A percentile compares a stretch with the other conserved stretches of the same genome.
Evolutionary conservation across 352 stramenopile genomes (phyloP).

Genomic region (Blastocystis sp.): DNA sequence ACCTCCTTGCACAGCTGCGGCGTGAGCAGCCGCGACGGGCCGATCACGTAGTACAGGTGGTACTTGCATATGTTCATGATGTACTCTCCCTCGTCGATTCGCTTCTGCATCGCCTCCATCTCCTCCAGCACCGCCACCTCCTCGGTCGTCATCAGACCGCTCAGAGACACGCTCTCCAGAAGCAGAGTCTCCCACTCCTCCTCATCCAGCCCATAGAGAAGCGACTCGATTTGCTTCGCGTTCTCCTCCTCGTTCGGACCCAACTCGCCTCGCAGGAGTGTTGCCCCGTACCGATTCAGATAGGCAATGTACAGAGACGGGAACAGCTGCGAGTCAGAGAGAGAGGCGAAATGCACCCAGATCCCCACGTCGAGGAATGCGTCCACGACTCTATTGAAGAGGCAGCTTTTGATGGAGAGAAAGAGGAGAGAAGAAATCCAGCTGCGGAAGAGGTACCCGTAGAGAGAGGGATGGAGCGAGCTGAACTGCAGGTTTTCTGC

Average conservation of each 20-base stretch:
- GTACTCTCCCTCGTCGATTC: constrained; percentile 59
- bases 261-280: background rate
- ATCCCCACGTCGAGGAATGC: constrained; percentile 14
- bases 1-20: constrained; percentile 26
- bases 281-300: constrained; percentile 19
- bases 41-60: constrained; percentile 60
- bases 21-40: constrained; percentile 9
- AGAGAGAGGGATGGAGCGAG: constrained; percentile 27
- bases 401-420: background rate
- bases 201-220: background rate
- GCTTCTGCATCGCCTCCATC: constrained; percentile 46
- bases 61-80: constrained; percentile 66
- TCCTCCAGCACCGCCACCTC: constrained; percentile 11
- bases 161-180: constrained; percentile 7
- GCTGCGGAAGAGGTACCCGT: constrained; percentile 28
- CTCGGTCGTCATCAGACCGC: background rate
- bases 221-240: background rate
- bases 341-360: constrained; percentile 4
- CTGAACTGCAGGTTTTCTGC: constrained; percentile 29
- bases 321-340: constrained; percentile 6
- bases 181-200: constrained; percentile 7
- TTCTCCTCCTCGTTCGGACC: constrained; percentile 5
- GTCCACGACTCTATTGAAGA: background rate
- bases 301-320: constrained; percentile 19
- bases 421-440: constrained; percentile 32